phyloP scores from a whole-genome alignment of 208 protist species.

The Naegleria fowleri region DNA sequence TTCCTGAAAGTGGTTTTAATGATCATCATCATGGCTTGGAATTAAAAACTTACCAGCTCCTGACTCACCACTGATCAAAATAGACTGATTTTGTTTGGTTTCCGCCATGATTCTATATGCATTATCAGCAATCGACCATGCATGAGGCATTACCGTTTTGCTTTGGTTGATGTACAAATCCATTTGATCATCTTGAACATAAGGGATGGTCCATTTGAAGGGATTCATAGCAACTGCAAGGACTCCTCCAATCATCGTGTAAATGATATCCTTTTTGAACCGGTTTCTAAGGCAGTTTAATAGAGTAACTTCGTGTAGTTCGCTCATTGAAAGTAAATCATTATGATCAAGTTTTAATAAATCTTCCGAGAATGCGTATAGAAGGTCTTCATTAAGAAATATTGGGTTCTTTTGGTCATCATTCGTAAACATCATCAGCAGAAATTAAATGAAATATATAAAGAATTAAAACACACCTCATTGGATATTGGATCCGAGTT shows the following conservation, averaged over 20 bases:
- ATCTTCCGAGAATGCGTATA: neutral
- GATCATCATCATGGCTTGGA: slow-evolving; percentile 45
- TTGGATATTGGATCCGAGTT: neutral
- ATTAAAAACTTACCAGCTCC: slow-evolving; percentile 54
- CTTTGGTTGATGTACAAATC: neutral
- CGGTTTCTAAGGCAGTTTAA: slow-evolving; percentile 35
- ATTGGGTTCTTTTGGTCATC: neutral
- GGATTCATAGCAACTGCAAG: slow-evolving; percentile 10
- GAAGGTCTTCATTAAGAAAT: neutral
- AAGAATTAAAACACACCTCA: too few relatives aligned
- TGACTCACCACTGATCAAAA: slow-evolving; percentile 51
- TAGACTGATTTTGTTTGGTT: slow-evolving; percentile 44
- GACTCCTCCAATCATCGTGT: neutral
- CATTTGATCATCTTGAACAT: neutral
- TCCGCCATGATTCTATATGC: slow-evolving; percentile 33
- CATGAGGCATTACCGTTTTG: neutral
- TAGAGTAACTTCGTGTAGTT: slow-evolving; percentile 46
- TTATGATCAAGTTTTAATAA: slow-evolving; percentile 17
- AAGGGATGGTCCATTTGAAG: neutral
- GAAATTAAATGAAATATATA: too few relatives aligned
- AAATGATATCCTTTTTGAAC: slow-evolving; percentile 12
- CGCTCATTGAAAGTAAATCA: slow-evolving; percentile 34
- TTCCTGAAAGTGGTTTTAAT: slow-evolving; percentile 28
- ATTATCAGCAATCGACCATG: neutral
- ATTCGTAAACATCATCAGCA: too few relatives aligned